Percentiles rank a stretch among this genome's conserved stretches.
Evolutionary conservation across 352 stramenopile species (phyloP).

Genomic region (Phytophthora multivora): DNA sequence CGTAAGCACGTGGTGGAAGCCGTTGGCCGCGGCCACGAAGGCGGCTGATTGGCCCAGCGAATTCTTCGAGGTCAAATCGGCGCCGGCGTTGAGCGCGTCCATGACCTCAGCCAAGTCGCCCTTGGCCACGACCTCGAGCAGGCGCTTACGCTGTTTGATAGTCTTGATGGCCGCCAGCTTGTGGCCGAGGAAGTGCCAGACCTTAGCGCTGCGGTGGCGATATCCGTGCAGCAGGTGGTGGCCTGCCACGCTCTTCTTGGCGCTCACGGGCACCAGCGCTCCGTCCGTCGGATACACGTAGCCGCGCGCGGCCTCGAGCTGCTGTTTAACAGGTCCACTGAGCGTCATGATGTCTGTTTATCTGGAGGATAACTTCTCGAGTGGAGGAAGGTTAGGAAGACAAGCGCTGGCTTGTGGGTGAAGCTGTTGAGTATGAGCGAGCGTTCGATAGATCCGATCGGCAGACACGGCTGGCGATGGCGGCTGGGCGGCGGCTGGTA

Average conservation of each 20-base stretch:
- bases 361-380: constrained; percentile 18
- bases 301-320: constrained; percentile 43
- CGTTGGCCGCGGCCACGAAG: constrained; percentile 61
- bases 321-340: constrained; percentile 51
- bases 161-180: constrained; percentile 75
- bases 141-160: constrained; percentile 65
- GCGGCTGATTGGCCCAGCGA: constrained; percentile 58
- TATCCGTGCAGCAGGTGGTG: constrained; percentile 36
- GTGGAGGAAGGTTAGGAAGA: constrained; percentile 17
- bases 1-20: constrained; percentile 64
- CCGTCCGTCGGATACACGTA: constrained; percentile 45
- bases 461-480: constrained; percentile 10
- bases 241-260: constrained; percentile 40
- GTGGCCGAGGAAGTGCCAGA: constrained; percentile 82
- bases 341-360: constrained; percentile 44
- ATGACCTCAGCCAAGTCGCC: constrained; percentile 62
- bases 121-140: constrained; percentile 65
- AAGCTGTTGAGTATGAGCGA: constrained; percentile 12
- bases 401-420: constrained; percentile 27
- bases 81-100: constrained; percentile 63
- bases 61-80: constrained; percentile 57
- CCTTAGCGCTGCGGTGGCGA: constrained; percentile 41
- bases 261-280: constrained; percentile 56
- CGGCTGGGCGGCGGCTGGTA: constrained; percentile 2
- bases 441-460: constrained; percentile 32